These are phyloP conservation scores for Collybia sordida DNA, from an alignment of 768 basidiomycete species.

Conservation along the genomic window DNA sequence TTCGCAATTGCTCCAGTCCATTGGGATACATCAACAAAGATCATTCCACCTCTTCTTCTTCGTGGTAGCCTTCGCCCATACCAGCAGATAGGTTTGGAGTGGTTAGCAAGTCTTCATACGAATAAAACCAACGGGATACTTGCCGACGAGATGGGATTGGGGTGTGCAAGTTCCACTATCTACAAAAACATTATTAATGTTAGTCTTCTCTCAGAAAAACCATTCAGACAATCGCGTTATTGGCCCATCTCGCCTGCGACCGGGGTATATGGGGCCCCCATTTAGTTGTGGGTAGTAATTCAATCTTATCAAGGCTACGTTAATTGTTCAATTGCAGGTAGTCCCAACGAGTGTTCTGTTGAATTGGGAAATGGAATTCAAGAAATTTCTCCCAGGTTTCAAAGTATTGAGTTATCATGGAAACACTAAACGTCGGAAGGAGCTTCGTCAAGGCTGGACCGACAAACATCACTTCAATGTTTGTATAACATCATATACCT, in stretches of 20 bases:
- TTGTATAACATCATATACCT: slow-evolving; percentile 91
- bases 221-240: slow-evolving; percentile 91
- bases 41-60: slow-evolving; percentile 70
- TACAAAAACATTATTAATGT: background rate
- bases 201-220: slow-evolving; percentile 65
- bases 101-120: slow-evolving; percentile 85
- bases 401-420: slow-evolving; percentile 90
- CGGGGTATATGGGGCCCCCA: slow-evolving; percentile 92
- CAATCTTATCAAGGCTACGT: background rate
- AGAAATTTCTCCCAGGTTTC: slow-evolving; percentile 91
- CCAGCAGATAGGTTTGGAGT: slow-evolving; percentile 90
- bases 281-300: slow-evolving; percentile 58
- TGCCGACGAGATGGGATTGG: slow-evolving; percentile 94
- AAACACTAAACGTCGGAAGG: slow-evolving; percentile 82
- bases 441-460: slow-evolving; percentile 88
- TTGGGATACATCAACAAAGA: slow-evolving; percentile 58
- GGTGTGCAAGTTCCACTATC: slow-evolving; percentile 48
- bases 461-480: slow-evolving; percentile 90
- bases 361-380: slow-evolving; percentile 98
- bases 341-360: slow-evolving; percentile 91
- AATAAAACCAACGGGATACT: slow-evolving; percentile 83
- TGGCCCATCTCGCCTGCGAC: slow-evolving; percentile 91
- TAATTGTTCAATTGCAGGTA: slow-evolving; percentile 45
- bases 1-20: slow-evolving; percentile 73
- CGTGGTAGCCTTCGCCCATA: slow-evolving; percentile 91